Conservation (phyloP, 176 grass and related monocot genomes). For the Zizania latifolia region DNA sequence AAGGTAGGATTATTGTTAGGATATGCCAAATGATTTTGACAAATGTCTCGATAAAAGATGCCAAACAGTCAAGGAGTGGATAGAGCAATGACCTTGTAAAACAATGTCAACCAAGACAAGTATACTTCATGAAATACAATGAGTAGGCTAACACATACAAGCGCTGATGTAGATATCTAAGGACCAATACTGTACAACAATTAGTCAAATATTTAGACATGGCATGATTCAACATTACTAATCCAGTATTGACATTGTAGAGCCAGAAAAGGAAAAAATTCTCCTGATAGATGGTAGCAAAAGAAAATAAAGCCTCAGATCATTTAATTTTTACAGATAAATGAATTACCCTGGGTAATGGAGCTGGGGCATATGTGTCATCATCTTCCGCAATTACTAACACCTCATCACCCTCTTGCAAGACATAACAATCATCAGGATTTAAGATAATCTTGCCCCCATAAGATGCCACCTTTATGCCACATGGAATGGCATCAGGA, state of each 20-base stretch:
- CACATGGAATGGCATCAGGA: slow-evolving; percentile 75
- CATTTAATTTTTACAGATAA: background rate
- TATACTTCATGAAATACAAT: slow-evolving; percentile 9
- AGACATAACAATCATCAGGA: slow-evolving; percentile 68
- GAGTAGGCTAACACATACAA: background rate
- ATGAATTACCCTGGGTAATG: slow-evolving; percentile 50
- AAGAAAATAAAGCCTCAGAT: background rate
- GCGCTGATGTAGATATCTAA: background rate
- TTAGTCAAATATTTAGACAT: background rate
- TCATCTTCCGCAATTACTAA: slow-evolving; percentile 83
- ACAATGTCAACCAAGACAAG: background rate
- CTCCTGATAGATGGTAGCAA: background rate
- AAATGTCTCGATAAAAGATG: background rate
- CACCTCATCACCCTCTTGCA: slow-evolving; percentile 73
- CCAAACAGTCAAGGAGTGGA: background rate
- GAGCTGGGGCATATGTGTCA: slow-evolving; percentile 55
- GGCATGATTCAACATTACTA: background rate
- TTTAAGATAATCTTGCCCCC: slow-evolving; percentile 77
- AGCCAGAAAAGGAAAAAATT: background rate
- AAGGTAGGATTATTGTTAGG: slow-evolving; percentile 5
- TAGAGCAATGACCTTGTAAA: background rate
- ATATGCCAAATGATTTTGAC: background rate
- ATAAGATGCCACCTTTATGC: slow-evolving; percentile 64
- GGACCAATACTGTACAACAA: background rate
- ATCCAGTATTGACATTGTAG: background rate